Conservation (phyloP, 176 grass and related monocot genomes). For the Musa troglodytarum region DNA sequence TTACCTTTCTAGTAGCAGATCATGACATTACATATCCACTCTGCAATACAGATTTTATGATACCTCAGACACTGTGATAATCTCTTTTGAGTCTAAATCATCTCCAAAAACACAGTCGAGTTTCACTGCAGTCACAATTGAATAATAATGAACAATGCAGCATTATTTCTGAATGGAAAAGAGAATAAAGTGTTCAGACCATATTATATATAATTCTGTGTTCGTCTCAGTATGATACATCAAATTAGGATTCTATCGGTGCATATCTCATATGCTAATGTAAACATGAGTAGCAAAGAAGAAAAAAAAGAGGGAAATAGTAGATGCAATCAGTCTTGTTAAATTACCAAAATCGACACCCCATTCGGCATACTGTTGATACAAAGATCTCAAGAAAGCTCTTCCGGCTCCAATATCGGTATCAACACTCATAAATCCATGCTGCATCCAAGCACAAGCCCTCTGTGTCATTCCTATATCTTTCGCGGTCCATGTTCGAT, state of each 20-base stretch:
- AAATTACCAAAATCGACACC: constrained; percentile 83
- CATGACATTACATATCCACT: constrained; percentile 6
- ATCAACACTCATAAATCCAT: constrained; percentile 93
- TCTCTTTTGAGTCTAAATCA: constrained; percentile 69
- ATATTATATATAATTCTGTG: background rate
- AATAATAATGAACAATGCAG: background rate
- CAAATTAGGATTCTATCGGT: too few species aligned
- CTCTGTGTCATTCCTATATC: constrained; percentile 66
- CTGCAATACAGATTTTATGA: background rate
- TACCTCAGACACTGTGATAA: constrained; percentile 73
- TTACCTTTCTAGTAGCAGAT: background rate
- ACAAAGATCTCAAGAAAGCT: constrained; percentile 83
- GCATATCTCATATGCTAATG: background rate
- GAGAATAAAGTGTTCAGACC: background rate
- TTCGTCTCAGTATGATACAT: background rate
- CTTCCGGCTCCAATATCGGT: constrained; percentile 60
- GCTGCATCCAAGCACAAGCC: constrained; percentile 68
- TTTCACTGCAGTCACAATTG: constrained; percentile 43
- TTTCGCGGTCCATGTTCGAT: constrained; percentile 42
- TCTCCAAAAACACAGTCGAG: constrained; percentile 87
- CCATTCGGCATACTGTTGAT: constrained; percentile 73
- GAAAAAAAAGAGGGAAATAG: background rate
- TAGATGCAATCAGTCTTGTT: background rate
- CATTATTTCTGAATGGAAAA: background rate
- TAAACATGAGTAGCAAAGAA: background rate